Percentiles rank a stretch among this genome's conserved stretches.
Conservation (phyloP, 2,329 filamentous ascomycete genomes). For the Botrytis fabae region DNA sequence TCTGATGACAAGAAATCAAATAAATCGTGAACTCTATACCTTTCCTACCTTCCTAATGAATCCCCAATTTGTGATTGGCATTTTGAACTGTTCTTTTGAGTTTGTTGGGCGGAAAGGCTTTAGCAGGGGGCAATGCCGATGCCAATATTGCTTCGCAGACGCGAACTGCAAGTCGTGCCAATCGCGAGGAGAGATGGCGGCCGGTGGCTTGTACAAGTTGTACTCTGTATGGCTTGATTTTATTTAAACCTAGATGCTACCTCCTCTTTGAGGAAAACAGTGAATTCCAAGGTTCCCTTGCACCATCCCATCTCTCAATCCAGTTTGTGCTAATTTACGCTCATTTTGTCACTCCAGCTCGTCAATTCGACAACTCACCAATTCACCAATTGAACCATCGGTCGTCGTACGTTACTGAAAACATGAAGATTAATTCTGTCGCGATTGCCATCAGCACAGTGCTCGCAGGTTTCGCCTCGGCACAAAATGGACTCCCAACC, state of each 20-base stretch:
- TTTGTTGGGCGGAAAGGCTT: not conserved
- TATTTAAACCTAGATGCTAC: slow-evolving; percentile 10
- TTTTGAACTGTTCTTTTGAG: not conserved
- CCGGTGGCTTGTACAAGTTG: not conserved
- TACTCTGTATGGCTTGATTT: not conserved
- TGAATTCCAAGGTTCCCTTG: not conserved
- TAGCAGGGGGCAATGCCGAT: not conserved
- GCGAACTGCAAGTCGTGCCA: not conserved
- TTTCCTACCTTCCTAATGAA: too few relatives aligned
- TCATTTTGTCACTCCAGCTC: not conserved
- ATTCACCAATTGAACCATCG: not conserved
- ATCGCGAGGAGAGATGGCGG: slow-evolving; percentile 3
- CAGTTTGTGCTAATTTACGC: not conserved
- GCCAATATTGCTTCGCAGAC: not conserved
- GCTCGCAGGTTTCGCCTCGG: slow-evolving; percentile 54
- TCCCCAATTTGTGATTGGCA: too few relatives aligned
- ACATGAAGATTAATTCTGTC: slow-evolving; percentile 27
- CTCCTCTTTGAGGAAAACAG: not conserved
- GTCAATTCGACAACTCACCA: not conserved
- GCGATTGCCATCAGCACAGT: slow-evolving; percentile 49
- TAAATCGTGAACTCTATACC: not conserved
- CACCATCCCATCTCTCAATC: not conserved
- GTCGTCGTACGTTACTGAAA: not conserved
- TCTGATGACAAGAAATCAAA: not conserved
- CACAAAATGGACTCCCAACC: slow-evolving; percentile 50